phyloP scores from a whole-genome alignment of 2,329 filamentous ascomycete species.

The Diplodia sapinea region DNA sequence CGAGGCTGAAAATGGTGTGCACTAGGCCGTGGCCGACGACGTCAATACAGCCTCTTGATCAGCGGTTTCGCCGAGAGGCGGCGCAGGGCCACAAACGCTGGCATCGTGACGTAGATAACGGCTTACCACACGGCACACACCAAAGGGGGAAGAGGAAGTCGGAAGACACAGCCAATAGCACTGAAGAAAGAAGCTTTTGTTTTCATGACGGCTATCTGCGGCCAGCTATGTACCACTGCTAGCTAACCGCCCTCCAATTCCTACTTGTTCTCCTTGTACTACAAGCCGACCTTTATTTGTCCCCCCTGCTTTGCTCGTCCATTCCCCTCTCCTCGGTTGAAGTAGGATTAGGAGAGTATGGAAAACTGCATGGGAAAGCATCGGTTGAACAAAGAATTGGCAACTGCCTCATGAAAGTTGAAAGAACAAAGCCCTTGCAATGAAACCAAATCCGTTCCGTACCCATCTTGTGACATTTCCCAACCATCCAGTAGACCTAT shows the following conservation, averaged over 20 bases:
- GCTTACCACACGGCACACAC: neutral
- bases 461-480: neutral
- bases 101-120: neutral
- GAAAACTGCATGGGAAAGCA: neutral
- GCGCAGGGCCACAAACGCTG: neutral
- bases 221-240: neutral
- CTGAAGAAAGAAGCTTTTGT: neutral
- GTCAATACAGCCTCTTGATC: neutral
- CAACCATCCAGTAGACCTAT: neutral
- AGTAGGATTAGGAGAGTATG: neutral
- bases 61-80: neutral
- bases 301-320: neutral
- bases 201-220: neutral
- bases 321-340: neutral
- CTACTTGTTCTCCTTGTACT: neutral
- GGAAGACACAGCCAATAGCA: neutral
- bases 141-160: neutral
- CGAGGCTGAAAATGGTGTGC: neutral
- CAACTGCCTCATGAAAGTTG: neutral
- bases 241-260: neutral
- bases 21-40: neutral
- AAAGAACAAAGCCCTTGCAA: neutral
- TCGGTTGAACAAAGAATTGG: neutral
- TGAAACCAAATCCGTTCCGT: neutral
- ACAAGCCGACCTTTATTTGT: neutral